These are phyloP conservation scores for Geoglossum cookeanum DNA, from an alignment of 2,329 filamentous ascomycete species.

Conservation along the genomic window DNA sequence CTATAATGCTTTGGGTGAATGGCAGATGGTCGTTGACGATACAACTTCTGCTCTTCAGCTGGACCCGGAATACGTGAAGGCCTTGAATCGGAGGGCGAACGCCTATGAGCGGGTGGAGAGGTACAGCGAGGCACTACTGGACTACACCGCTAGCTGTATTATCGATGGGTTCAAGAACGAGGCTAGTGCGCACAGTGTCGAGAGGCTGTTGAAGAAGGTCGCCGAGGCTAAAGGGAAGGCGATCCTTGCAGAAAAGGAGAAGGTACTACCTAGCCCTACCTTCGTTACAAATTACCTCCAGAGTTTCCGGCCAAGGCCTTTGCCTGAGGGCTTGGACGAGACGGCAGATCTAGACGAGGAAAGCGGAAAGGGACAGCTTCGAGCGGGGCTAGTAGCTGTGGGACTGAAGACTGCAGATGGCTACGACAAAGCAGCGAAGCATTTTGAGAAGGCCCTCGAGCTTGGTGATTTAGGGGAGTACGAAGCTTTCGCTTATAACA, in stretches of 20 bases:
- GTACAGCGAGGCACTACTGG: slow-evolving; percentile 85
- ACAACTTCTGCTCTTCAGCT: slow-evolving; percentile 87
- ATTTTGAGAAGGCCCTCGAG: slow-evolving; percentile 79
- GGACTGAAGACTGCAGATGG: slow-evolving; percentile 74
- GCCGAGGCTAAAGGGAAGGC: slow-evolving; percentile 85
- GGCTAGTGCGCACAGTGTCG: slow-evolving; percentile 69
- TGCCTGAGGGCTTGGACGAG: slow-evolving; percentile 68
- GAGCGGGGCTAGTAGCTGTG: slow-evolving; percentile 64
- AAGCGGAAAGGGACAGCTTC: slow-evolving; percentile 68
- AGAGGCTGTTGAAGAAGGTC: slow-evolving; percentile 88
- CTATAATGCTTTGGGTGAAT: slow-evolving; percentile 81
- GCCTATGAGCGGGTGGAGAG: slow-evolving; percentile 86
- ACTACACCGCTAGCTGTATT: slow-evolving; percentile 97
- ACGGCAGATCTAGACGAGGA: slow-evolving; percentile 56
- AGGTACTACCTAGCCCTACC: slow-evolving; percentile 82
- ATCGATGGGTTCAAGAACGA: slow-evolving; percentile 96
- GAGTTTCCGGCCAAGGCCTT: slow-evolving; percentile 74
- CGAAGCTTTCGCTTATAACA: slow-evolving; percentile 86
- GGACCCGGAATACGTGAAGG: slow-evolving; percentile 93
- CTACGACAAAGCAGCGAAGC: slow-evolving; percentile 70
- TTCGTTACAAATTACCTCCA: slow-evolving; percentile 98
- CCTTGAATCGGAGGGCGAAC: slow-evolving; percentile 85
- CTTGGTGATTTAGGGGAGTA: slow-evolving; percentile 59
- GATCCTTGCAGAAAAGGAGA: slow-evolving; percentile 61
- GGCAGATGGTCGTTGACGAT: slow-evolving; percentile 93